Conservation (phyloP, 139 green algal species). For the Tetradesmus obliquus region DNA sequence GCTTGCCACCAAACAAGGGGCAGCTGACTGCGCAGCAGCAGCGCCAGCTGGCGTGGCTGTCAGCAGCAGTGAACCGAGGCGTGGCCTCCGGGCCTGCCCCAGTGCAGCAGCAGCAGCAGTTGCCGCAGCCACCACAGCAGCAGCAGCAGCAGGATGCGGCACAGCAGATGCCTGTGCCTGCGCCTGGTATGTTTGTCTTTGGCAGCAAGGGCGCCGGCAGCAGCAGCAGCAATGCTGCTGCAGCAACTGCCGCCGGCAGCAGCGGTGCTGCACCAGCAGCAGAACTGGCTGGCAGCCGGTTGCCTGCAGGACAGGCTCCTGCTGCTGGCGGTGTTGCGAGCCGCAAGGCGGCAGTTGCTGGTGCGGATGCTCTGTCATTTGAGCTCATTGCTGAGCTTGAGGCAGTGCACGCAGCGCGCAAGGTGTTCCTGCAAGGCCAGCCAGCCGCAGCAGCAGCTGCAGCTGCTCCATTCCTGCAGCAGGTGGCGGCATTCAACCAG, state of each 20-base stretch:
- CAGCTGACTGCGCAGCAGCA: conserved; percentile 36
- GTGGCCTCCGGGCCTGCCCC: neutral
- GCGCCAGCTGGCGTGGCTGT: conserved; percentile 42
- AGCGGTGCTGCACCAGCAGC: neutral
- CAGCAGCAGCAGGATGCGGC: conserved; percentile 30
- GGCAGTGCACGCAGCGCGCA: conserved; percentile 23
- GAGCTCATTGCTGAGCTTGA: conserved; percentile 42
- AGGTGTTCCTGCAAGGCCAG: neutral
- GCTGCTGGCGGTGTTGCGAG: neutral
- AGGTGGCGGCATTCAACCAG: neutral
- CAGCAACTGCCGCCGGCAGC: neutral
- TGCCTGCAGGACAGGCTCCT: neutral
- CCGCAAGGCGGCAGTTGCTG: neutral
- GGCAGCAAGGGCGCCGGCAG: conserved; percentile 19
- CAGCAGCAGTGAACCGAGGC: conserved; percentile 37
- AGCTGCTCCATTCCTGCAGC: conserved; percentile 2
- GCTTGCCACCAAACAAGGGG: neutral
- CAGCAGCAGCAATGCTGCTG: conserved; percentile 18
- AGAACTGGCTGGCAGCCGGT: neutral
- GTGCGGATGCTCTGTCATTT: conserved; percentile 14
- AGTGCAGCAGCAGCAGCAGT: conserved; percentile 3
- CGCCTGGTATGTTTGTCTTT: conserved; percentile 48
- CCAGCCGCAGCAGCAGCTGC: neutral
- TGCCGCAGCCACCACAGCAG: neutral
- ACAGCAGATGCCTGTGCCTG: neutral